Conservation (phyloP, 192 early-diverging fungal genomes). For the Backusella macrospora region DNA sequence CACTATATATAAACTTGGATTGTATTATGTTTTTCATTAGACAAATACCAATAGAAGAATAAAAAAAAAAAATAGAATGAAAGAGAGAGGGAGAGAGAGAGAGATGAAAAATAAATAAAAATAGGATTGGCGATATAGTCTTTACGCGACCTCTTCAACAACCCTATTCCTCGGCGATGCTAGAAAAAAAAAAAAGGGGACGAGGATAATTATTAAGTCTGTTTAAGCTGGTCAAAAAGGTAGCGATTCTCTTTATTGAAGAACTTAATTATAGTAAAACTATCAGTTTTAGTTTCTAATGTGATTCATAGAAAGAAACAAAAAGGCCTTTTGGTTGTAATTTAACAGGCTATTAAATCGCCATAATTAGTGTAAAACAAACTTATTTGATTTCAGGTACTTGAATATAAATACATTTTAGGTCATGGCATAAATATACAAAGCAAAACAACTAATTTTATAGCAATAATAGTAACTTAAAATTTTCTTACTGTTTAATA, state of each 20-base stretch:
- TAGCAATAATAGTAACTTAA: too few species aligned
- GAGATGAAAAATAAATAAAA: not conserved
- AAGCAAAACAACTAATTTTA: too few species aligned
- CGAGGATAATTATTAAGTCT: not conserved
- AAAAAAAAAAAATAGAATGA: not conserved
- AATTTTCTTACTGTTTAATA: too few species aligned
- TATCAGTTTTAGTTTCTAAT: not conserved
- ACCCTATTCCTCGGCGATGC: not conserved
- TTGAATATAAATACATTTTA: too few species aligned
- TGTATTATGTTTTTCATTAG: not conserved
- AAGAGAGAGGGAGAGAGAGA: not conserved
- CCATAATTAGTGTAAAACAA: too few species aligned
- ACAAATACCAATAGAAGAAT: too few species aligned
- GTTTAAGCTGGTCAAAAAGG: not conserved
- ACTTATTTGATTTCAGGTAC: too few species aligned
- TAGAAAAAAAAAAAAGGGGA: not conserved
- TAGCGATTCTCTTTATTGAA: not conserved
- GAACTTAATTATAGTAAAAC: not conserved
- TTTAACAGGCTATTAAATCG: too few species aligned
- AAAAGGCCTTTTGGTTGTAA: too few species aligned
- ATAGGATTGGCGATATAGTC: not conserved
- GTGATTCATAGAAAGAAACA: too few species aligned
- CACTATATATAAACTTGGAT: not conserved
- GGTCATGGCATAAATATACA: too few species aligned
- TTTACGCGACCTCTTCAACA: not conserved